phyloP scores from a whole-genome alignment of 352 stramenopile genomes.

The Phytophthora gonapodyides region DNA sequence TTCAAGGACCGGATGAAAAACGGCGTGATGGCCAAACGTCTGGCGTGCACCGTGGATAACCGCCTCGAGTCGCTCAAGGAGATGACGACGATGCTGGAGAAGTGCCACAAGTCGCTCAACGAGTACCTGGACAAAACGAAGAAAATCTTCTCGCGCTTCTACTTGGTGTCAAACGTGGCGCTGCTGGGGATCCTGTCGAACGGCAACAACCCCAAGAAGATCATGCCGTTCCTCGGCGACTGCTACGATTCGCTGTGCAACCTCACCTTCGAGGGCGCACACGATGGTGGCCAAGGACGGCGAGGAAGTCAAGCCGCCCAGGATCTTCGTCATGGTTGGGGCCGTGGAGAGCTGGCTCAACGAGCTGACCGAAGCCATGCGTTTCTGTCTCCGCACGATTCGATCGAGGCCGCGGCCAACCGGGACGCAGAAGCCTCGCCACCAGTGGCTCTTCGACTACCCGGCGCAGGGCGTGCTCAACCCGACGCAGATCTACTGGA shows the following conservation, averaged over 20 bases:
- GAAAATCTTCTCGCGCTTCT: conserved; percentile 91
- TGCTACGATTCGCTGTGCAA: conserved; percentile 97
- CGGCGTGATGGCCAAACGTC: conserved; percentile 85
- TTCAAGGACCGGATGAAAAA: conserved; percentile 93
- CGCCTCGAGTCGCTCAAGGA: conserved; percentile 84
- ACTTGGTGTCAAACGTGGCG: conserved; percentile 90
- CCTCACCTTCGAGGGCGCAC: conserved; percentile 79
- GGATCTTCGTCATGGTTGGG: conserved; percentile 83
- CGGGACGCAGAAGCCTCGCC: conserved; percentile 96
- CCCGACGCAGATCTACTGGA: conserved; percentile 95
- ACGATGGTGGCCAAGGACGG: conserved; percentile 89
- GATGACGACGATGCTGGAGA: conserved; percentile 89
- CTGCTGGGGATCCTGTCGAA: conserved; percentile 88
- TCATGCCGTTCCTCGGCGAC: conserved; percentile 97
- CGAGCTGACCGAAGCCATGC: conserved; percentile 85
- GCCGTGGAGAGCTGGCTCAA: conserved; percentile 90
- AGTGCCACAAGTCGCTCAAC: conserved; percentile 89
- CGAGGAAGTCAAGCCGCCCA: conserved; percentile 64
- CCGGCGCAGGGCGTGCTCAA: conserved; percentile 90
- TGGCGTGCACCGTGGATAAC: conserved; percentile 76
- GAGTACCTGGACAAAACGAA: conserved; percentile 93
- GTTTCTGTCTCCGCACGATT: conserved; percentile 84
- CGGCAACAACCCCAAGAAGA: conserved; percentile 96
- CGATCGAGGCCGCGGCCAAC: conserved; percentile 84
- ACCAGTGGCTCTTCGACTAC: conserved; percentile 98